phyloP scores from a whole-genome alignment of 2,329 filamentous ascomycete genomes.

The Onygena corvina region DNA sequence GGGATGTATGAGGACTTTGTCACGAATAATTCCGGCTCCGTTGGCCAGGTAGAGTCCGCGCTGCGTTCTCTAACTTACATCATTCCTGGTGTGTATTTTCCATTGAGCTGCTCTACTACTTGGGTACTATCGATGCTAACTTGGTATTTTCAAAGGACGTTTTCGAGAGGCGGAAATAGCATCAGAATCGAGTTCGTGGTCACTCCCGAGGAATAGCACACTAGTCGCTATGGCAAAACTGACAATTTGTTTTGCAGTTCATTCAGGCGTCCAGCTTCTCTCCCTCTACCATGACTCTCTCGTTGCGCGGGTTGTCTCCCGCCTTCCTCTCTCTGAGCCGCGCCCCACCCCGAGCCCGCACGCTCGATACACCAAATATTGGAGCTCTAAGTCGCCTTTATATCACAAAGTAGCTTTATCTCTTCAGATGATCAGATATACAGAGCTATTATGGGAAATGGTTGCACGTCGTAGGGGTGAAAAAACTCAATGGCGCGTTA shows the following conservation, averaged over 20 bases:
- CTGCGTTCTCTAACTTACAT: constrained; percentile 90
- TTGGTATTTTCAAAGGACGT: constrained; percentile 23
- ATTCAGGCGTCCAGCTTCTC: constrained; percentile 78
- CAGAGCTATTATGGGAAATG: constrained; percentile 96
- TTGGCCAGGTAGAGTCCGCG: constrained; percentile 89
- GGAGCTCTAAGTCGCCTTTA: constrained; percentile 49
- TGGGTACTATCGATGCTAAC: background rate
- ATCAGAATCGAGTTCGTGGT: constrained; percentile 61
- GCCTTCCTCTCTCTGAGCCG: constrained; percentile 42
- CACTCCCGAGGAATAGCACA: too few species aligned
- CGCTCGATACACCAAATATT: constrained; percentile 53
- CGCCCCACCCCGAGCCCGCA: constrained; percentile 44
- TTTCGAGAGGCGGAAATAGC: constrained; percentile 74
- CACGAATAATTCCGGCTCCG: constrained; percentile 83
- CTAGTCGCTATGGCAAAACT: too few species aligned
- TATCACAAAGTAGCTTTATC: constrained; percentile 73
- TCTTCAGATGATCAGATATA: constrained; percentile 85
- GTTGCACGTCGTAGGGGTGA: constrained; percentile 73
- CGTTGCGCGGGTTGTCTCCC: constrained; percentile 53
- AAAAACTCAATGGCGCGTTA: constrained; percentile 68
- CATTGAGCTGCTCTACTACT: background rate
- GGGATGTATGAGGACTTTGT: constrained; percentile 58
- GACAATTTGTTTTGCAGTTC: constrained; percentile 40
- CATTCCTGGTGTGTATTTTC: constrained; percentile 52
- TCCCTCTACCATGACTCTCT: constrained; percentile 87